Conservation (phyloP, 2,329 filamentous ascomycete genomes). For the Aspergillus hortae region DNA sequence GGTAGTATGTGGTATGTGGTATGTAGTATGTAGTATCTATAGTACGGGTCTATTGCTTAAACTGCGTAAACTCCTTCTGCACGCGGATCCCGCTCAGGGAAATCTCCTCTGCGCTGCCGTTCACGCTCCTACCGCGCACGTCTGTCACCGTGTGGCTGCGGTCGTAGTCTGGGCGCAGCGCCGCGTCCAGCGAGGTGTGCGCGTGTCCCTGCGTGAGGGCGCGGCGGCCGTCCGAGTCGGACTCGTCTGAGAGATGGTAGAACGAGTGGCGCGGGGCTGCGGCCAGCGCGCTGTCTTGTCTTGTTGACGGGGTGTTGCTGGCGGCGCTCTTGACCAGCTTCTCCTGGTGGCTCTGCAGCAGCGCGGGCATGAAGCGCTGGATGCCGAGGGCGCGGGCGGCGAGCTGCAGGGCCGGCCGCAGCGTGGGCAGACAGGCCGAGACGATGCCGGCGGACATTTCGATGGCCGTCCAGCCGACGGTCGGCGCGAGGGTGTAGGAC, state of each 20-base stretch:
- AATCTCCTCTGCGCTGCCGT: conserved; percentile 16
- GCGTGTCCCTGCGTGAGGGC: not conserved
- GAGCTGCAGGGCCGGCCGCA: conserved; percentile 22
- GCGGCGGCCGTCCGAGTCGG: not conserved
- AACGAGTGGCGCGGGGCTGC: conserved; percentile 14
- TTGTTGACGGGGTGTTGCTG: conserved; percentile 1
- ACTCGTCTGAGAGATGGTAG: conserved; percentile 16
- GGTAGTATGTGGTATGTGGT: too few relatives aligned
- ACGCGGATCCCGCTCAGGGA: conserved; percentile 19
- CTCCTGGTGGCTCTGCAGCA: conserved; percentile 11
- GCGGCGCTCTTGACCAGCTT: conserved; percentile 5
- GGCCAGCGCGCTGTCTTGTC: too few relatives aligned
- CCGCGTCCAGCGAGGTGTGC: conserved; percentile 2
- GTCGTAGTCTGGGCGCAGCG: conserved; percentile 19
- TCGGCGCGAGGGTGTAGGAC: conserved; percentile 26
- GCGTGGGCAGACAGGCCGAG: conserved; percentile 25
- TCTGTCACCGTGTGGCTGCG: conserved; percentile 14
- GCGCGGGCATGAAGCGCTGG: conserved; percentile 8
- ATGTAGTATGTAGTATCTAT: too few relatives aligned
- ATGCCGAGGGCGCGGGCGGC: conserved; percentile 17
- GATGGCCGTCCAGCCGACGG: conserved; percentile 27
- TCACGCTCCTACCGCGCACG: conserved; percentile 7
- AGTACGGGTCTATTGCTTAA: not conserved
- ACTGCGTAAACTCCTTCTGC: conserved; percentile 17
- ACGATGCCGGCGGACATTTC: conserved; percentile 28